phyloP scores from a whole-genome alignment of 1,284 basidiomycete genomes.

The Phylloporus gajari region DNA sequence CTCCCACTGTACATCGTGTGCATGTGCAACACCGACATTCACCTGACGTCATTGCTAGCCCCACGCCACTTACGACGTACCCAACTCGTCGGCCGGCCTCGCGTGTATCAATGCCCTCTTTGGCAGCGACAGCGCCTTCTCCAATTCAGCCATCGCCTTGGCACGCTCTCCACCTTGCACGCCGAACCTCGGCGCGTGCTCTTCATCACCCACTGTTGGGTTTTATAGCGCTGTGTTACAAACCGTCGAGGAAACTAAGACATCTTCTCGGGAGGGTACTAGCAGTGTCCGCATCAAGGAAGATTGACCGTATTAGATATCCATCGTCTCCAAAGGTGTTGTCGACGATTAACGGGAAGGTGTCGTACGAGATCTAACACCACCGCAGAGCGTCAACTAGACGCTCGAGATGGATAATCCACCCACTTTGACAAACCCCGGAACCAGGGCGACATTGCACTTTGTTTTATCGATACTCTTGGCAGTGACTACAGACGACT shows the following conservation, averaged over 20 bases:
- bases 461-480: conserved; percentile 89
- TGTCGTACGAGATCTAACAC: conserved; percentile 70
- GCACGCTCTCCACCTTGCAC: too few species aligned
- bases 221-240: conserved; percentile 82
- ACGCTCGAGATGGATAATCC: background rate
- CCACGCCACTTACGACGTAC: too few species aligned
- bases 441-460: conserved; percentile 73
- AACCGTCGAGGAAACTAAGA: conserved; percentile 27
- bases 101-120: too few species aligned
- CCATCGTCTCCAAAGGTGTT: conserved; percentile 88
- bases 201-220: too few species aligned
- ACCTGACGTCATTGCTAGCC: too few species aligned
- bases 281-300: conserved; percentile 85
- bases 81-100: too few species aligned
- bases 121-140: too few species aligned
- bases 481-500: too few species aligned
- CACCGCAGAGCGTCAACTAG: background rate
- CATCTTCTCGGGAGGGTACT: conserved; percentile 41
- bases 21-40: too few species aligned
- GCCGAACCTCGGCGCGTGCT: too few species aligned
- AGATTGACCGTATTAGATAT: conserved; percentile 67
- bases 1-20: too few species aligned
- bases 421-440: conserved; percentile 74
- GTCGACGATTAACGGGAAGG: conserved; percentile 85
- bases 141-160: too few species aligned